phyloP scores from a whole-genome alignment of 169 alveolate genomes.

The Eimeria necatrix region DNA sequence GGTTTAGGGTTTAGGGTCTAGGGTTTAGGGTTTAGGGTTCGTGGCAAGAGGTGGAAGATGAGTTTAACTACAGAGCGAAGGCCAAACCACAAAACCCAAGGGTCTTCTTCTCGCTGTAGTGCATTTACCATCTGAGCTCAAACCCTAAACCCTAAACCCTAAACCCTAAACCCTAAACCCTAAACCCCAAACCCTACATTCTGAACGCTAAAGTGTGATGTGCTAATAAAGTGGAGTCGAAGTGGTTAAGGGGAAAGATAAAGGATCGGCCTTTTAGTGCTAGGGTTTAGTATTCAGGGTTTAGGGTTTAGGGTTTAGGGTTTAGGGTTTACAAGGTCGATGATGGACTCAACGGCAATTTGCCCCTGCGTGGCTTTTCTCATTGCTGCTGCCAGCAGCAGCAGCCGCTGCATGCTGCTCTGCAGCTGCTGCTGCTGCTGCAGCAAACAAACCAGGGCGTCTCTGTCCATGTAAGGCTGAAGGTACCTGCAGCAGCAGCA shows the following conservation, averaged over 20 bases:
- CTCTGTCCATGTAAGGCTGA: conserved; percentile 55
- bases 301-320: conserved; percentile 49
- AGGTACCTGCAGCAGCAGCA: conserved; percentile 56
- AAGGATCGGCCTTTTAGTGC: too few species aligned
- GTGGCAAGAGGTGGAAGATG: conserved; percentile 11
- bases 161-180: conserved; percentile 68
- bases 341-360: conserved; percentile 35
- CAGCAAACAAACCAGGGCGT: conserved; percentile 8
- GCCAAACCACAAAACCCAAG: conserved; percentile 60
- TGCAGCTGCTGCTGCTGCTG: conserved; percentile 55
- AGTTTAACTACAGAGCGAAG: conserved; percentile 23
- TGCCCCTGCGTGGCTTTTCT: conserved; percentile 15
- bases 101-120: conserved; percentile 37
- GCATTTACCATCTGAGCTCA: conserved; percentile 32
- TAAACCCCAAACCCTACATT: conserved; percentile 39
- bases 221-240: neutral
- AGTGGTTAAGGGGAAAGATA: neutral
- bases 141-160: conserved; percentile 73
- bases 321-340: conserved; percentile 14
- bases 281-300: neutral
- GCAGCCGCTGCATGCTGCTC: conserved; percentile 61
- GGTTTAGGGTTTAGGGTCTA: neutral
- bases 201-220: neutral
- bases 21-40: neutral
- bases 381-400: conserved; percentile 48